These are phyloP conservation scores for Suhomyces sp. DNA, from an alignment of 805 yeast species.

Conservation along the genomic window DNA sequence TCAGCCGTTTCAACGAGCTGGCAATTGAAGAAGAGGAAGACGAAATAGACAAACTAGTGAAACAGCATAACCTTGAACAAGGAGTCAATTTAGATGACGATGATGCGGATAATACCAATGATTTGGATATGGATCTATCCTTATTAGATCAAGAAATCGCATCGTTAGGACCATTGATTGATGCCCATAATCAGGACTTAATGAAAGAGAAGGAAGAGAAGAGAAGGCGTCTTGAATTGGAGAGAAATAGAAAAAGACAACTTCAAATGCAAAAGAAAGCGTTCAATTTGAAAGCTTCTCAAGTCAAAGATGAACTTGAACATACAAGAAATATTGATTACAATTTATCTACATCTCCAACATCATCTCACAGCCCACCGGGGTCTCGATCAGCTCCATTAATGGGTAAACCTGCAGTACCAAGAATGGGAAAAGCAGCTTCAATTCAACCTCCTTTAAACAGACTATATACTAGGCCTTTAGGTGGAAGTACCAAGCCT, in stretches of 20 bases:
- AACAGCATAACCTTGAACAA: slow-evolving; percentile 35
- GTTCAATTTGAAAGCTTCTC: background rate
- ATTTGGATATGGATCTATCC: slow-evolving; percentile 28
- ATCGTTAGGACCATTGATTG: slow-evolving; percentile 38
- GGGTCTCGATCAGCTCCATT: slow-evolving; percentile 20
- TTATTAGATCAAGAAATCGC: slow-evolving; percentile 43
- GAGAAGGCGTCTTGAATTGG: slow-evolving; percentile 19
- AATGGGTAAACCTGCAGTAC: slow-evolving; percentile 35
- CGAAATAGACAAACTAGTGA: slow-evolving; percentile 35
- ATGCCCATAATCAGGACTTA: slow-evolving; percentile 33
- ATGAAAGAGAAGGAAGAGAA: slow-evolving; percentile 22
- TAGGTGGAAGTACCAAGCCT: slow-evolving; percentile 19
- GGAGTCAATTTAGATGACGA: slow-evolving; percentile 29
- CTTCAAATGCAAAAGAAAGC: slow-evolving; percentile 5
- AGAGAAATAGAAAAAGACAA: slow-evolving; percentile 18
- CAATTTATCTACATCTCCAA: background rate
- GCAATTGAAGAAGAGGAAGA: slow-evolving; percentile 37
- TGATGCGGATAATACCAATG: slow-evolving; percentile 8
- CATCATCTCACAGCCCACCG: background rate
- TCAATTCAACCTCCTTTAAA: slow-evolving; percentile 45
- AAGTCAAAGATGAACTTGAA: background rate
- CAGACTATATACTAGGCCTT: slow-evolving; percentile 27
- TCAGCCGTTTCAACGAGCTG: slow-evolving; percentile 21
- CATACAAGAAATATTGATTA: too few species aligned
- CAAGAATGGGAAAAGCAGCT: slow-evolving; percentile 47